Evolutionary conservation across 2,329 filamentous ascomycete genomes (phyloP).

Genomic region (Lithohypha guttulata): DNA sequence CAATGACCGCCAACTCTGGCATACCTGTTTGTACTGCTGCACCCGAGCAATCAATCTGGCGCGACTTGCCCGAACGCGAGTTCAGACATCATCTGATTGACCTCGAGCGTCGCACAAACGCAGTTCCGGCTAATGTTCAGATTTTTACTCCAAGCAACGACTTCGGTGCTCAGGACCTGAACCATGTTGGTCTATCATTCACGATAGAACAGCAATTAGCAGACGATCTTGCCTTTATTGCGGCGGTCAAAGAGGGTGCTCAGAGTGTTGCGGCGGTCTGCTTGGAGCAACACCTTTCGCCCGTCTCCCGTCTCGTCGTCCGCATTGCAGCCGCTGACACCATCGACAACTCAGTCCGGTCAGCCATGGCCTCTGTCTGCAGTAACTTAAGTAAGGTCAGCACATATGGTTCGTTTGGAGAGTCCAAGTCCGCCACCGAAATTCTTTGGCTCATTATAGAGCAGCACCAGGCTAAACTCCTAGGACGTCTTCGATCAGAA

Average conservation of each 20-base stretch:
- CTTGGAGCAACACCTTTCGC: conserved; percentile 21
- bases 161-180: not conserved
- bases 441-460: not conserved
- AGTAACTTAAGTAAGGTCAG: not conserved
- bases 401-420: not conserved
- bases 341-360: conserved; percentile 1
- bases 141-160: conserved; percentile 3
- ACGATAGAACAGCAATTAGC: conserved; percentile 23
- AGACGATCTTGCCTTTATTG: conserved; percentile 25
- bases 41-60: conserved; percentile 19
- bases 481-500: conserved; percentile 13
- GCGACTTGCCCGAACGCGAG: conserved; percentile 11
- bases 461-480: conserved; percentile 4
- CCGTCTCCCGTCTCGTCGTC: conserved; percentile 5
- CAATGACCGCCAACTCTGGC: too few species aligned
- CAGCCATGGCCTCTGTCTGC: not conserved
- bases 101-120: conserved; percentile 14
- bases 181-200: conserved; percentile 4
- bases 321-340: conserved; percentile 13
- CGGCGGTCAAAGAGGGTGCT: conserved; percentile 22
- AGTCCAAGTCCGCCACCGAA: not conserved
- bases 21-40: conserved; percentile 13
- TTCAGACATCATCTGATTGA: conserved; percentile 19
- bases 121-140: conserved; percentile 9
- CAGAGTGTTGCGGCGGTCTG: conserved; percentile 25